Evolutionary conservation across 108 stramenopile genomes (phyloP), one percentile per base, ranked within the genome.

Genomic region (Cylindrotheca fusiformis): DNA sequence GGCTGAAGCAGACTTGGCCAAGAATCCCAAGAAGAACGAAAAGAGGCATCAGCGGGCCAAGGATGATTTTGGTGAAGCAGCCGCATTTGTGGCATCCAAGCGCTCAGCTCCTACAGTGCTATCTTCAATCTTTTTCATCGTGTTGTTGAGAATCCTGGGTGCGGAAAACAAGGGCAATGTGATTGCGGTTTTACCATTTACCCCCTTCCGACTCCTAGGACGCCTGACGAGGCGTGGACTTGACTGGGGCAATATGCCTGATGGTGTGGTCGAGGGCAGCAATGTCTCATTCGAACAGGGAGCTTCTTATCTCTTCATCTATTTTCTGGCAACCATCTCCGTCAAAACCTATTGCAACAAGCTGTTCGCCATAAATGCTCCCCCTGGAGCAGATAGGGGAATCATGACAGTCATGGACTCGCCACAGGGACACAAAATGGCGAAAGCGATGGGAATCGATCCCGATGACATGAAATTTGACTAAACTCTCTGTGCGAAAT

Each of bases 111-210:
- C 88, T 22, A 68, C 59, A 25, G 59, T 90, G 41, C 69, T 62
- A 17, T 58, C 69, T 8, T 80, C 83, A 23, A 44, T 90, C 3
- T 76, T 78, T 31, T 93, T 90, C 62, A 52, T 93, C n/a, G 23
- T 93, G 1, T 62, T 93, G 60, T 77, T 83, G 46, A 69, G 84
- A 49, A 79, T 93, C 14, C 58, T 93, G 58, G 76, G 82, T 46
- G 72, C 79, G 8, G 88, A 93, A 51, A 75, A 90, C 62, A 59
- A 75, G 17, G 88, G 88, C 19, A 79, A 81, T 19, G 72, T 72
- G 1, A 58, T 72, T 17, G 91, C 79, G 45, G 48, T 93, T 5
- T 59, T 93, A 26, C 91, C 91, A 21, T 93, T 90, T 73, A 55
- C 70, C 14, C 91, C 91, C 2, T 85, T 71, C 51, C 27, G 48